A percentile compares a stretch with the other conserved stretches of the same genome.
phyloP scores from a whole-genome alignment of 768 basidiomycete genomes.

The Lanmaoa rubissima region DNA sequence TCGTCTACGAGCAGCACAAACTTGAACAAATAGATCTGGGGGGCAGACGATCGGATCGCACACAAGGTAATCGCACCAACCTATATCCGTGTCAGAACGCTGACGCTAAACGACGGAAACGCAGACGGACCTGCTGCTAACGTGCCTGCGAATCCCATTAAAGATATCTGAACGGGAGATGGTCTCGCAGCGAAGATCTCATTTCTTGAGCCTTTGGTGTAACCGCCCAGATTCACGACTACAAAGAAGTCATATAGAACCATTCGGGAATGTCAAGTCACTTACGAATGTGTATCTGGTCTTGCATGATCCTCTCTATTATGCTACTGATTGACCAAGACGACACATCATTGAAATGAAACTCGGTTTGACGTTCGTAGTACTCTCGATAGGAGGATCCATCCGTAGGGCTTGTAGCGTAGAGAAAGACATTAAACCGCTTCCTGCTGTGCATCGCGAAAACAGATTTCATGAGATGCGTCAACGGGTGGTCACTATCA shows the following conservation, averaged over 20 bases:
- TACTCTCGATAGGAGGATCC: slow-evolving; percentile 42
- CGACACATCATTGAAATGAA: slow-evolving; percentile 43
- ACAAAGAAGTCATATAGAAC: neutral
- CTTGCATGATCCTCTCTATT: slow-evolving; percentile 38
- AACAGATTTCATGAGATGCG: slow-evolving; percentile 52
- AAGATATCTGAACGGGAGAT: slow-evolving; percentile 46
- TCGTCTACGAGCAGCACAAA: slow-evolving; percentile 26
- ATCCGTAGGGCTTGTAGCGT: slow-evolving; percentile 50
- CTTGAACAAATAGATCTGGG: slow-evolving; percentile 35
- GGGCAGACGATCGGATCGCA: slow-evolving; percentile 46
- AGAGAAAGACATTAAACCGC: slow-evolving; percentile 43
- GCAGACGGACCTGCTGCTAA: slow-evolving; percentile 34
- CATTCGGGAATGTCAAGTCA: slow-evolving; percentile 1
- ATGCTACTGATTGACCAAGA: slow-evolving; percentile 36
- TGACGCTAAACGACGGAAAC: neutral
- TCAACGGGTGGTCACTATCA: slow-evolving; percentile 47
- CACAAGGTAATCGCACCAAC: slow-evolving; percentile 49
- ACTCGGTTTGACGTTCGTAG: slow-evolving; percentile 39
- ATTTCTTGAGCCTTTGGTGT: slow-evolving; percentile 52
- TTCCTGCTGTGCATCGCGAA: slow-evolving; percentile 42
- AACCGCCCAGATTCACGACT: slow-evolving; percentile 49
- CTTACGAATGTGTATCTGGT: slow-evolving; percentile 48
- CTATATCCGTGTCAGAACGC: slow-evolving; percentile 22
- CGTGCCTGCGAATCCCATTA: slow-evolving; percentile 54
- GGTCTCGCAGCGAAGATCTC: slow-evolving; percentile 52